These are phyloP conservation scores for Bacterosira constricta DNA, from an alignment of 108 stramenopile species.

Conservation along the genomic window DNA sequence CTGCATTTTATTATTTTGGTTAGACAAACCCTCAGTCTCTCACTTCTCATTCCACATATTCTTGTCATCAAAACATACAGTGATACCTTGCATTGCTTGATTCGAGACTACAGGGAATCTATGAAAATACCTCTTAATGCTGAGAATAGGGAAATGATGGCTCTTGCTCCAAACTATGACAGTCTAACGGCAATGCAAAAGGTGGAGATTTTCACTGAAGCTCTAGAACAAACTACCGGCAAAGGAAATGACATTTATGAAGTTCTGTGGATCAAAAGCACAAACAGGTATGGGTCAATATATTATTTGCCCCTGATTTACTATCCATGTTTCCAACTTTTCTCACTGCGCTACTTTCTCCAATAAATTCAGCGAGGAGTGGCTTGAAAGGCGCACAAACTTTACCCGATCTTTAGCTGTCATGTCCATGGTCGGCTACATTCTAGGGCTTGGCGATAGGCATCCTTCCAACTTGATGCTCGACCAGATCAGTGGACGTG, in stretches of 20 bases:
- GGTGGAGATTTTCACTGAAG: constrained; percentile 96
- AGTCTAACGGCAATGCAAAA: constrained; percentile 95
- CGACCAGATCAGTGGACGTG: constrained; percentile 91
- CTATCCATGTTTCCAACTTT: background rate
- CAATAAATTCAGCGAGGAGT: constrained; percentile 72
- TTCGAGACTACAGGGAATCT: constrained; percentile 90
- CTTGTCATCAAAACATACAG: too few species aligned
- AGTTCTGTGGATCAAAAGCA: constrained; percentile 96
- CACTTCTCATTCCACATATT: too few species aligned
- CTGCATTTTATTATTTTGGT: too few species aligned
- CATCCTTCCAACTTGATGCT: constrained; percentile 94
- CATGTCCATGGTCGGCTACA: constrained; percentile 99
- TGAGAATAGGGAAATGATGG: constrained; percentile 94
- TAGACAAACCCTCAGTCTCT: too few species aligned
- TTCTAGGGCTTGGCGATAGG: constrained; percentile 90
- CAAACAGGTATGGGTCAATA: constrained; percentile 53
- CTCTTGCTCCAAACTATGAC: constrained; percentile 92
- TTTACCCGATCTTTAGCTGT: constrained; percentile 97
- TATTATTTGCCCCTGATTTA: background rate
- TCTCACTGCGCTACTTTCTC: background rate
- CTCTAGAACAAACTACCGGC: constrained; percentile 81
- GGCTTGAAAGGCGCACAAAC: constrained; percentile 96
- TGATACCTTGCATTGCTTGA: constrained; percentile 97
- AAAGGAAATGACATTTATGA: constrained; percentile 94
- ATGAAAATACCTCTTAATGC: constrained; percentile 92